phyloP scores from a whole-genome alignment of 1,139 yeast genomes.

The Suhomyces chickasaworum region DNA sequence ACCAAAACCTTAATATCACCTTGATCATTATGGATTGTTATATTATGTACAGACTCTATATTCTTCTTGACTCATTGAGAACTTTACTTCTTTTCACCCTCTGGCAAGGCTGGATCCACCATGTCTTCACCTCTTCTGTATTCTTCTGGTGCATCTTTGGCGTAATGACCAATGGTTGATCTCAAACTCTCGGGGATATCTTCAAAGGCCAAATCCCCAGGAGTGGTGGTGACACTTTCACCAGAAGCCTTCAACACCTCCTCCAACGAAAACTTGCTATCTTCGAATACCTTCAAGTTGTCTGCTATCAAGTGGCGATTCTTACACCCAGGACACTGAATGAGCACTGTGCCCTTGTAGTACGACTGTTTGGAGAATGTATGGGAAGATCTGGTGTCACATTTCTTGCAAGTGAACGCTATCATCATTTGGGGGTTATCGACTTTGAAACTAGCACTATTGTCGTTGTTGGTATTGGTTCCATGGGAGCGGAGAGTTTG shows the following conservation, averaged over 20 bases:
- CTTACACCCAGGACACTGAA: conserved; percentile 91
- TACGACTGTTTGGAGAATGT: conserved; percentile 90
- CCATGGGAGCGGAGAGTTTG: conserved; percentile 10
- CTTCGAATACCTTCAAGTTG: conserved; percentile 81
- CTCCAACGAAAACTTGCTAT: conserved; percentile 70
- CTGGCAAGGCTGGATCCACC: conserved; percentile 14
- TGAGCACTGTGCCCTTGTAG: conserved; percentile 79
- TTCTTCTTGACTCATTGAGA: not conserved
- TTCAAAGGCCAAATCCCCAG: conserved; percentile 68
- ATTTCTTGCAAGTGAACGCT: conserved; percentile 90
- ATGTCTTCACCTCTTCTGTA: conserved; percentile 22
- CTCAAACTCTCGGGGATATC: conserved; percentile 71
- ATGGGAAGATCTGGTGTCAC: conserved; percentile 83
- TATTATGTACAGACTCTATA: not conserved
- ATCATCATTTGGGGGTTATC: conserved; percentile 80
- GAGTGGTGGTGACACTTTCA: conserved; percentile 61
- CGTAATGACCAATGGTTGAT: conserved; percentile 58
- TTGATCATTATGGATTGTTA: not conserved
- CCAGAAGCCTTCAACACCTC: conserved; percentile 81
- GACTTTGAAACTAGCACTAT: conserved; percentile 34
- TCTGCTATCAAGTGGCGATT: conserved; percentile 91
- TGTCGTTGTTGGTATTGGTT: conserved; percentile 3
- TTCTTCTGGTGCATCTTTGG: conserved; percentile 60
- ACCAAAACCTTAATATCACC: no score
- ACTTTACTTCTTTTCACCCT: conserved; percentile 1